phyloP scores from a whole-genome alignment of 331 rosid genomes.

The Rhamnella rubrinervis region DNA sequence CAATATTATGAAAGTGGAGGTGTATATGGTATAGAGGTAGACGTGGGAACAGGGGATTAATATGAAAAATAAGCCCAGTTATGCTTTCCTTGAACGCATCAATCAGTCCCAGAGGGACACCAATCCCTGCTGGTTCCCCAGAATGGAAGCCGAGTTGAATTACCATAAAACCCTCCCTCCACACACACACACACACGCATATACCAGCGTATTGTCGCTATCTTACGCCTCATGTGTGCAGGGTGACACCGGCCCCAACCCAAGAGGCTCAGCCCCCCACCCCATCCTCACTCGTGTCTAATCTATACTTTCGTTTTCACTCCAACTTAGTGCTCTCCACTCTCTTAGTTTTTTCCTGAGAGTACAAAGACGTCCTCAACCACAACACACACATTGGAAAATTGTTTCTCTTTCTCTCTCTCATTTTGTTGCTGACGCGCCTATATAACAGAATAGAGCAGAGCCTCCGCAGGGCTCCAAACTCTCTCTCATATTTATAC shows the following conservation, averaged over 20 bases:
- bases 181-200: too few relatives aligned
- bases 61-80: neutral
- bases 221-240: constrained; percentile 42
- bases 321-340: constrained; percentile 16
- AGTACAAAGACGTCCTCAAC: constrained; percentile 7
- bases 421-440: neutral
- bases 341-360: neutral
- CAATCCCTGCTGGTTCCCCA: constrained; percentile 13
- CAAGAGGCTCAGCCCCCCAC: constrained; percentile 32
- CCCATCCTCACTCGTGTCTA: neutral
- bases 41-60: too few relatives aligned
- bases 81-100: constrained; percentile 9
- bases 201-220: constrained; percentile 34
- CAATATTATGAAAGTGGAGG: too few relatives aligned
- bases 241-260: constrained; percentile 32
- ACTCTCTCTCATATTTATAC: neutral
- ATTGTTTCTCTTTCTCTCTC: neutral
- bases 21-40: too few relatives aligned
- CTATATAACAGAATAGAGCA: constrained; percentile 19
- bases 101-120: constrained; percentile 10
- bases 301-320: neutral
- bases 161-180: constrained; percentile 30
- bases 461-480: constrained; percentile 4
- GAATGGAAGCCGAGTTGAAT: neutral
- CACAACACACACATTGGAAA: neutral